Evolutionary conservation across 2,329 filamentous ascomycete species (phyloP).

Genomic region (Xylariaceae sp.): DNA sequence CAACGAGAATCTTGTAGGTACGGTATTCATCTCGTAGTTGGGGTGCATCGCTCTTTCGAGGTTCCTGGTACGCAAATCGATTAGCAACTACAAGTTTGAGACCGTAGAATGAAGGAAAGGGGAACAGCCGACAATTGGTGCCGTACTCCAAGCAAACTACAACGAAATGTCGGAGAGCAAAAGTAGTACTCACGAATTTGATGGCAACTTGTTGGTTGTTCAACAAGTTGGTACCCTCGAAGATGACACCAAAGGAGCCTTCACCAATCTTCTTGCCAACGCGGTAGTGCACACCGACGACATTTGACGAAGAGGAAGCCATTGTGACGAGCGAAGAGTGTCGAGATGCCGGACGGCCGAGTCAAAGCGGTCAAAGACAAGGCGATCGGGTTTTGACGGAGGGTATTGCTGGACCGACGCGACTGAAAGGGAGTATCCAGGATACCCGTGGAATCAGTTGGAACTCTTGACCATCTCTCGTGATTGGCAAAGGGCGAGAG

Average conservation of each 20-base stretch:
- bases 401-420: constrained; percentile 12
- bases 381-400: constrained; percentile 1
- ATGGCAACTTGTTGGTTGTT: constrained; percentile 99
- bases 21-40: constrained; percentile 97
- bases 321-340: constrained; percentile 43
- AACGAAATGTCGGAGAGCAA: no score
- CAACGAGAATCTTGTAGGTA: constrained; percentile 98
- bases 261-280: constrained; percentile 99
- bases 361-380: no score
- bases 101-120: no score
- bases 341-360: constrained; percentile 11
- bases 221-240: constrained; percentile 95
- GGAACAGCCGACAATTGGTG: no score
- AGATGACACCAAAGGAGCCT: constrained; percentile 97
- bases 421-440: constrained; percentile 1
- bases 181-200: constrained; percentile 86
- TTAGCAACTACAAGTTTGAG: constrained; percentile 8
- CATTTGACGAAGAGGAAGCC: constrained; percentile 89
- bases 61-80: constrained; percentile 60
- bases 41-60: constrained; percentile 95
- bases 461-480: not conserved
- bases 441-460: not conserved
- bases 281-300: constrained; percentile 97
- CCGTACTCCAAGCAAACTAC: no score
- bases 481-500: not conserved